Evolutionary conservation across 1,139 yeast genomes (phyloP), one percentile per base, ranked within the genome.

Genomic region (Candida sanyaensis): DNA sequence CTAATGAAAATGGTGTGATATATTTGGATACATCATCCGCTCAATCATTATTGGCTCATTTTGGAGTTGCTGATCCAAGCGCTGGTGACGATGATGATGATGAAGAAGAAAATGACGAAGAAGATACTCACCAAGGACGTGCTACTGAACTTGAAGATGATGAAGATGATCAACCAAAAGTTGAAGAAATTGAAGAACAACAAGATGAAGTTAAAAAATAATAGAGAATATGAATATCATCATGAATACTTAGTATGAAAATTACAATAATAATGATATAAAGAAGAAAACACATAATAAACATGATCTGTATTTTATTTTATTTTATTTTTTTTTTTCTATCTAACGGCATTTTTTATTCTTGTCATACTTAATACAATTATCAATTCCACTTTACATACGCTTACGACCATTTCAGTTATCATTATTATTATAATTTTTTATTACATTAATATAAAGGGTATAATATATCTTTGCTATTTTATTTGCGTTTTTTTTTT

Each of bases 1-100:
- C 83, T 47, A 78, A 73, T 55, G 83, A 78, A 58, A 78, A 79
- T 55, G 83, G 83, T n/a, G 83, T 78, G 12, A 77, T 77, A 46
- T 78, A 78, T 58, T 69, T 78, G 55, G 83, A 78, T 57, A 74
- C 78, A 7, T 68, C 75, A 37, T 71, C 78, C 13, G 80, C 80
- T 12, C 79, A 75, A 58, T 71, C 77, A 6, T 63, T 78, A 54
- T 72, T 78, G 58, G 79, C 79, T 37, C 77, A 76, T 50, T 76
- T 78, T 50, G 80, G 80, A 43, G 74, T 73, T 71, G 63, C 71
- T 39, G 64, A 66, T 37, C 58, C 59, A 42, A 66, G 55, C 37
- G 62, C 57, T 47, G 65, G 58, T 37, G 70, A 63, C 51, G 69
- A 62, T 49, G 66, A 57, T 33, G 61, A 56, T 33, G 60, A 55